Base-by-base conservation (phyloP, 2,329 filamentous ascomycete species). In the Neospermospora avenae region DNA sequence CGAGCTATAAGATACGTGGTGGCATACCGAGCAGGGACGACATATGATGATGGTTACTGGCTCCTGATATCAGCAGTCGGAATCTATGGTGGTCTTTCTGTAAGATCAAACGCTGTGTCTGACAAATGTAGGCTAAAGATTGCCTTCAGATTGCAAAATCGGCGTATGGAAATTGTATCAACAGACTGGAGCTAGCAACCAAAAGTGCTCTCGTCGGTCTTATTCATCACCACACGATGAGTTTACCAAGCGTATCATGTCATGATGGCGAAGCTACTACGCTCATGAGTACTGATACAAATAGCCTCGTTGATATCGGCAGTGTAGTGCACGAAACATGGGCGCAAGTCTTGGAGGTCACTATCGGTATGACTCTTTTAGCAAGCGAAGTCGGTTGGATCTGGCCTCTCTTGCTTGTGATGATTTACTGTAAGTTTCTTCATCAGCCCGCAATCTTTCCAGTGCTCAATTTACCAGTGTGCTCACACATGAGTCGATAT, bases 311-410 rank as follows among this genome's bases (percentile, higher is more conserved):
- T 0, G 64, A 64, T 0, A 68, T 73, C 5, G 70, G 67, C 0
- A 67, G 71, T 31, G 75, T 78, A 73, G 60, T 76, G 14, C 77
- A 79, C 51, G 77, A 79, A 44, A 73, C 71, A 0, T 79, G 77
- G 76, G 77, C 74, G 0, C 71, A 77, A 14, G 39, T 73, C 0
- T n/a, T 79, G 0, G 78, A 80, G 58, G 72, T 79, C 0, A 39
- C 73, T 0, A 66, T 80, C 37, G 78, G 77, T 1, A 70, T 77
- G 2, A 49, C 58, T 6, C 68, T 80, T 55, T 62, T 81, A 2
- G 70, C 73, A 7, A 61, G 60, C 13, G 63, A 78, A 61, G 73
- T 80, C 3, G 75, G 77, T 11, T 79, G 77, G 76, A 59, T 79
- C 3, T 78, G 72, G 65, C 73, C 73, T 0, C 62, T 79, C 11